phyloP scores from a whole-genome alignment of 2,329 filamentous ascomycete genomes.

The Phialocephala subalpina region DNA sequence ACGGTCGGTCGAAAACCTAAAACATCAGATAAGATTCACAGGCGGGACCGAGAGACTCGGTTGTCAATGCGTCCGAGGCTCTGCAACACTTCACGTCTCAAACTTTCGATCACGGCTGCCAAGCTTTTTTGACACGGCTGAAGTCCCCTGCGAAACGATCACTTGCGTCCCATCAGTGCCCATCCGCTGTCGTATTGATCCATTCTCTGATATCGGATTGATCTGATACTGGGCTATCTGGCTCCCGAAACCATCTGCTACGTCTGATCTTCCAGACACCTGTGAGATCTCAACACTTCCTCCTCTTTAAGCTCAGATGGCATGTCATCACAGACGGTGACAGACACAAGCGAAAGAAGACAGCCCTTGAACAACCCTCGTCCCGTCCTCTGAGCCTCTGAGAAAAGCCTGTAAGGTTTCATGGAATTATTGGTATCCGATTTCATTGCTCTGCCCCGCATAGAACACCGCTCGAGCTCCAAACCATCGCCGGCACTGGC shows the following conservation, averaged over 20 bases:
- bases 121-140: conserved; percentile 34
- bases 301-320: conserved; percentile 39
- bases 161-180: conserved; percentile 26
- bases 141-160: conserved; percentile 30
- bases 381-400: conserved; percentile 11
- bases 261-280: conserved; percentile 52
- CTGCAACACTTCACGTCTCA: conserved; percentile 39
- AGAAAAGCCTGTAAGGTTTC: conserved; percentile 32
- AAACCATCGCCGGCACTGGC: conserved; percentile 25
- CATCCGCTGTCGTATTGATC: not conserved
- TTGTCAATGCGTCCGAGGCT: conserved; percentile 31
- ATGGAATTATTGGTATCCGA: conserved; percentile 39
- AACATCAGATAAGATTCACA: conserved; percentile 31
- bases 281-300: not conserved
- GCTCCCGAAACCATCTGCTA: conserved; percentile 54
- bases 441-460: conserved; percentile 30
- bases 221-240: conserved; percentile 35
- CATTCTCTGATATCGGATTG: conserved; percentile 31
- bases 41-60: conserved; percentile 23
- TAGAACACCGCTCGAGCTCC: conserved; percentile 37
- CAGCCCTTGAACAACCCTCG: not conserved
- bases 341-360: conserved; percentile 23
- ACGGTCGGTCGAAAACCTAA: conserved; percentile 16
- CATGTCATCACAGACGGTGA: conserved; percentile 43
- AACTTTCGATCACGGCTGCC: conserved; percentile 24